phyloP scores from a whole-genome alignment of 169 alveolate genomes.

The Eimeria necatrix region DNA sequence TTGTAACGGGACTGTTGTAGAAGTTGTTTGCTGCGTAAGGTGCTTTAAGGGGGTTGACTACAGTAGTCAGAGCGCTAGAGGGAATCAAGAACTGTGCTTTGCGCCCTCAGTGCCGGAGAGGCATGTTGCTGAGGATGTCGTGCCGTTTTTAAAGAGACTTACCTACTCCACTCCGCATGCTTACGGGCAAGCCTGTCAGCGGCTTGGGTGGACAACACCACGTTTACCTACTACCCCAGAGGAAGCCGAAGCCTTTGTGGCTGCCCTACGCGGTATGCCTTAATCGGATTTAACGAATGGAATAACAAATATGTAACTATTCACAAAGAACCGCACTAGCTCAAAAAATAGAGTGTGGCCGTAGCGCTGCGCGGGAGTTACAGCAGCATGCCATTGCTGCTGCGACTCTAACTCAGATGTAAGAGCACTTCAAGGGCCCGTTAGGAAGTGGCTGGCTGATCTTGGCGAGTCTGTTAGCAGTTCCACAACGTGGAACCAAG shows the following conservation, averaged over 20 bases:
- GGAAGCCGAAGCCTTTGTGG: conserved; percentile 57
- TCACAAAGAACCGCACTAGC: not conserved
- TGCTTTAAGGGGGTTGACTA: no score
- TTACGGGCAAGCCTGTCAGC: conserved; percentile 42
- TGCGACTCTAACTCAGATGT: conserved; percentile 27
- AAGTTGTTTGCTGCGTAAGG: not conserved
- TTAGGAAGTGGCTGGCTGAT: conserved; percentile 20
- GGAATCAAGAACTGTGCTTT: not conserved
- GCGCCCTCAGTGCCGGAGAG: conserved; percentile 66
- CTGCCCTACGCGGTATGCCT: conserved; percentile 51
- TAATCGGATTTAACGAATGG: not conserved
- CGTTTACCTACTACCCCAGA: conserved; percentile 45
- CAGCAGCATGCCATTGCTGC: no score
- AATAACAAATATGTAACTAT: not conserved
- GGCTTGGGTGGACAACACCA: conserved; percentile 56
- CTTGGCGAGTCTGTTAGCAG: conserved; percentile 19
- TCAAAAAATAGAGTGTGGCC: no score
- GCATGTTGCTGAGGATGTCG: conserved; percentile 60
- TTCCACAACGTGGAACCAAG: conserved; percentile 40
- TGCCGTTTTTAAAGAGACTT: conserved; percentile 40
- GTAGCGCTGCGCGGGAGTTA: no score
- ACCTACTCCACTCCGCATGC: conserved; percentile 31
- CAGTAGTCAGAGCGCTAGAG: no score
- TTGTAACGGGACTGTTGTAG: no score
- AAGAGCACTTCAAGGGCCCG: conserved; percentile 58